Evolutionary conservation across 257 asterid species (phyloP), one percentile per base, ranked within the genome.

Genomic region (Plantago major): DNA sequence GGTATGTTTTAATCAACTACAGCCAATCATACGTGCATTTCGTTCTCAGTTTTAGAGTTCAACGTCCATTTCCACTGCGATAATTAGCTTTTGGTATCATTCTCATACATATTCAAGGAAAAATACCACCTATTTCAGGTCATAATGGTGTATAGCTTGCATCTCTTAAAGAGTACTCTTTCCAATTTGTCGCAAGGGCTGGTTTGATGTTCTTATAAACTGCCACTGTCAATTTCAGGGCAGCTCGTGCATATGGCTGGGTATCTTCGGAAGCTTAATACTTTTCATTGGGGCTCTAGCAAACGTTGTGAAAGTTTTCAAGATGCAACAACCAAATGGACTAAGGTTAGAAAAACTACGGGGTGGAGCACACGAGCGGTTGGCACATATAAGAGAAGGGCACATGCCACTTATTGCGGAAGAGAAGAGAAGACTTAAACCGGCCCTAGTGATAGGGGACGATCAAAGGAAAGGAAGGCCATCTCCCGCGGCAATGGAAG

Each of bases 311-410:
- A 93, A 83, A 75, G 96, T 89, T 61, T 87, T 83, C 83, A 83
- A 89, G 79, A 85, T 87, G 91, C 94, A 80, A 60, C 97, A 81
- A 67, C 60, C 62, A 4, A 58, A 58, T 5, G 87, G 78, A 30
- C 52, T 79, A 44, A 75, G 94, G 60, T 72, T 89, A 3, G 99
- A 93, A 89, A 93, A 85, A 58, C 77, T 93, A 9, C 79, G 97
- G 11, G 95, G 99, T 1, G 89, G 96, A 5, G 95, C 96, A 1
- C 91, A 85, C 7, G 97, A 83, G 57, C 70, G 65, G 63, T 56
- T 87, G 53, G n/a, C 63, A 44, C 84, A 49, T 5, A 54, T 72
- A 50, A 71, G 86, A 58, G 95, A 87, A 26, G 88, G 86, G n/a
- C 77, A 70, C 10, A 62, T 64, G 72, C 94, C 92, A 0, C 77